Base-by-base conservation (phyloP, 176 grass and related monocot genomes). In the Triticum urartu region DNA sequence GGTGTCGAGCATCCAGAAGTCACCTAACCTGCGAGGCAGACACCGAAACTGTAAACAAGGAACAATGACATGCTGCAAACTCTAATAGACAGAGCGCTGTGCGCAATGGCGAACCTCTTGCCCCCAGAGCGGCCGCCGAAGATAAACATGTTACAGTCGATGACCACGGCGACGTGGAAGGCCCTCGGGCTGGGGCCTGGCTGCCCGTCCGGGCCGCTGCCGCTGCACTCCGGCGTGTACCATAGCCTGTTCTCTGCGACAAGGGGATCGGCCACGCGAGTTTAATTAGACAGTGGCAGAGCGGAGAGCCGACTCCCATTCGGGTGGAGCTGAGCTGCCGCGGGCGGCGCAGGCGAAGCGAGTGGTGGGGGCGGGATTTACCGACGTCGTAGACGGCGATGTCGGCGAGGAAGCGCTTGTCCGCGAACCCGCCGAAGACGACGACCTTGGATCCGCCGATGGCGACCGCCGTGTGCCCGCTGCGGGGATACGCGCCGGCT, bases 1-100 rank as follows among this genome's bases (percentile, higher is more conserved):
- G 0, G 93, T 98, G 87, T 98, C 96, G 21, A 98, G 92, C 96
- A 98, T 98, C 96, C 96, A 98, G 56, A 98, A 98, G 48, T 98
- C 96, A 47, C 96, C 93, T 86, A 98, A 87, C 71, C 96, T 98
- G 47, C 43, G 0, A 74, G 78, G 67, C 62, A 86, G 35, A 87
- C 25, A 79, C 43, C 1, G 1, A 5, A 76, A 77, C 7, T 7
- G 40, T 83, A 68, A 85, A 79, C 43, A 94, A 67, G 17, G 48
- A 25, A 30, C 1, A 76, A 75, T 26, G 72, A 30, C 24, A 17
- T 43, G 5, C 59, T 89, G 18, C 24, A 21, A 78, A 45, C 14
- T 75, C 14, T 39, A 52, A 0, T 59, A 24, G 35, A 84, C 35
- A 45, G 72, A 18, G 72, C 48, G 62, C 4, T 26, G 36, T 28